Base-by-base conservation (phyloP, 1,284 basidiomycete genomes). In the Cryptococcus sp. region DNA sequence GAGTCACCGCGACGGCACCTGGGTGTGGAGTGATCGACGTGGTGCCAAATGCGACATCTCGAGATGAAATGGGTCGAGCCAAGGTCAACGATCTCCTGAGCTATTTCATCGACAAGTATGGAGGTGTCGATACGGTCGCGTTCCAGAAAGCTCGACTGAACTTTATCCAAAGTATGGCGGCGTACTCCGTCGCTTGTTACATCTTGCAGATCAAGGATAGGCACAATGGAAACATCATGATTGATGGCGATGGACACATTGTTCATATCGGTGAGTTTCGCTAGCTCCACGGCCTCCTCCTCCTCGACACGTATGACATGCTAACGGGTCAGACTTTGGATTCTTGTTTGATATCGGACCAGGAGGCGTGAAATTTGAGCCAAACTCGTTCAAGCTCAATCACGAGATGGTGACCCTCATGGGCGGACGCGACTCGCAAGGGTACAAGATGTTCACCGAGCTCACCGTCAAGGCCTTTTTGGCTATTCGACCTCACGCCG, bases 151-250 rank as follows among this genome's bases (percentile, higher is more conserved):
- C 95, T 39, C 83, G 94, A 24, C 78, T 90, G 57, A 97, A 97
- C 74, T 99, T 99, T 68, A 90, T 99, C 57, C 91, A 95, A 68
- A 94, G 90, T 1, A 98, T 98, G 95, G 95, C 95, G 1, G 95
- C 92, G 18, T 99, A 99, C 74, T 97, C 92, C 31, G 85, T 98
- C n/a, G 89, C 91, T 11, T 98, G 94, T 71, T 97, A 97, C 72
- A 91, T 97, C 55, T 74, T 97, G 34, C 94, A 98, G 72, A 91
- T 97, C 74, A 94, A 95, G 74, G 95, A 98, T 70, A 77, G 94
- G 32, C 94, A 98, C 73, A 97, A 97, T 66, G 94, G 94, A 19
- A 98, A 98, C 70, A 97, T 97, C 65, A 95, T 98, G 93, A 94
- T 98, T 52, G 92, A 97, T 65, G 90, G 87, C 6, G 87, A 93